Conservation (phyloP, 1,284 basidiomycete genomes). For the Malassezia slooffiae region DNA sequence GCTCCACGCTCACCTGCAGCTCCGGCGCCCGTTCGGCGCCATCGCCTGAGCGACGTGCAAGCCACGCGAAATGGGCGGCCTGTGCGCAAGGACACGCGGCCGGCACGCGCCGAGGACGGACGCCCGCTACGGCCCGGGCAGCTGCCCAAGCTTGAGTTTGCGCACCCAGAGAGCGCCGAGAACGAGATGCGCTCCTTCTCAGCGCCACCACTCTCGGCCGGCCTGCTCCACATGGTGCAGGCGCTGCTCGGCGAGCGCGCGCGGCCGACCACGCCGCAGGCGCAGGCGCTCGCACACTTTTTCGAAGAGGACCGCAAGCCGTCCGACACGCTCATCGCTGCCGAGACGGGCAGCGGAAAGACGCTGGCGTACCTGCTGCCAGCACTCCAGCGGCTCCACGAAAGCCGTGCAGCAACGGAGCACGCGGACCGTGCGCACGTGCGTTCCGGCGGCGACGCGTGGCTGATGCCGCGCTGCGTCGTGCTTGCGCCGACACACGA, state of each 20-base stretch:
- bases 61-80: too few relatives aligned
- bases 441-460: neutral
- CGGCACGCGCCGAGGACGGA: neutral
- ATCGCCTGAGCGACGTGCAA: too few relatives aligned
- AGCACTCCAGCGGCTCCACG: constrained; percentile 79
- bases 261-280: constrained; percentile 12
- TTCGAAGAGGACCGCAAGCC: constrained; percentile 26
- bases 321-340: constrained; percentile 85
- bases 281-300: constrained; percentile 13
- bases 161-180: neutral
- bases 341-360: constrained; percentile 96
- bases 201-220: constrained; percentile 10
- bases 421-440: constrained; percentile 6
- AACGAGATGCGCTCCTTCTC: neutral
- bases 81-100: too few relatives aligned
- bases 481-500: constrained; percentile 91
- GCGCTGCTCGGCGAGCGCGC: constrained; percentile 10
- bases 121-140: constrained; percentile 5
- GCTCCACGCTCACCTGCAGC: too few relatives aligned
- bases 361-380: constrained; percentile 89
- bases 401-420: constrained; percentile 48
- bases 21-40: too few relatives aligned
- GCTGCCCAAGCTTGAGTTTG: constrained; percentile 10
- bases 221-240: constrained; percentile 8
- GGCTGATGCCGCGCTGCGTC: constrained; percentile 61